Base-by-base conservation (phyloP, 2,329 filamentous ascomycete genomes). In the Ilyonectria sp. region DNA sequence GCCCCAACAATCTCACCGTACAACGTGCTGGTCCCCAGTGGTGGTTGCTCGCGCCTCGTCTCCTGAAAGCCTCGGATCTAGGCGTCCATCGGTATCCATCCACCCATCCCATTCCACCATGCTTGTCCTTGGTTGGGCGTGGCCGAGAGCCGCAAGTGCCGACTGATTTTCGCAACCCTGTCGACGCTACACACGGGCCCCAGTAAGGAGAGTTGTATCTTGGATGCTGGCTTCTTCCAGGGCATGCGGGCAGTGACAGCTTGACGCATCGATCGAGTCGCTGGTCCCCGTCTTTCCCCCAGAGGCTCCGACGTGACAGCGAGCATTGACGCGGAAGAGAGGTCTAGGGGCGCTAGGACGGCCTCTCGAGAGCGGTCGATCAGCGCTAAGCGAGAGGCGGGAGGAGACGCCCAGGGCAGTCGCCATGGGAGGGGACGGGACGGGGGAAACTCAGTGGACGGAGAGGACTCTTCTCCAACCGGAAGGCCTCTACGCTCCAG, bases 361-460 rank as follows among this genome's bases (percentile, higher is more conserved):
- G 65, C 40, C 65, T 69, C 72, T 67, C 72, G 58, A 74, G 64
- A 75, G 67, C 64, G 71, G 73, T 60, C 72, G 73, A 75, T 75
- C 73, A 75, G 71, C 74, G 69, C 65, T 74, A 74, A 75, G 73
- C 73, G 73, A 75, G 66, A 64, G 69, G 67, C 71, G 70, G 66
- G 70, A 74, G 55, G 68, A 53, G 21, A 43, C 29, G 29, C 46
- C 56, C 50, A 64, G 61, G 61, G 54, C 40, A 55, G 37, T 4
- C 11, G 65, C 69, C 63, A 69, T 69, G 59, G 49, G 40, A 54
- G 35, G 50, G 49, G 19, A 31, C 26, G 15, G 23, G 26, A 47
- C 26, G 50, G 49, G 37, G 56, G 31, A 43, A 33, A 44, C 43
- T 43, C 53, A 53, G 29, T 50, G 64, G 26, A 63, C 55, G 52